Base-by-base conservation (phyloP, 2,329 filamentous ascomycete genomes). In the Neofusicoccum laricinum region DNA sequence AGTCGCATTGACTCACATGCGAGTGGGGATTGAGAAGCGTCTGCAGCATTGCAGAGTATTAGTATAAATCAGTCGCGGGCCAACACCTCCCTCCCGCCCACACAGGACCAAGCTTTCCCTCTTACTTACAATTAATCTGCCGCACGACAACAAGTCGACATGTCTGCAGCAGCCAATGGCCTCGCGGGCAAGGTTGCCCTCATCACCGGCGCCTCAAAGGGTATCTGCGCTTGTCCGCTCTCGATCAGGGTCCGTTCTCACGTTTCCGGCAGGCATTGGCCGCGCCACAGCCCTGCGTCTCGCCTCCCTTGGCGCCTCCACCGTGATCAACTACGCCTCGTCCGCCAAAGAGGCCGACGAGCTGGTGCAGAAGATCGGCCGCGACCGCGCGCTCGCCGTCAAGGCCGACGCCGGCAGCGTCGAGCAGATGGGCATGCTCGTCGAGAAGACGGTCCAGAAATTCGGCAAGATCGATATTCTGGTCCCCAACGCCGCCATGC, bases 121-220 rank as follows among this genome's bases (percentile, higher is more conserved):
- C 30, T 8, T 15, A 4, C 30, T 11, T 8, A 38, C 36, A 19
- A 14, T n/a, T 21, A n/a, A 50, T 12, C 30, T 12, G 4, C 25
- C 6, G n/a, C 15, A 6, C 30, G 19, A 55, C 21, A 17, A 36
- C 15, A n/a, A 41, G n/a, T 4, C 41, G 15, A 4, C n/a, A 59
- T 59, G 55, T 46, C 55, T n/a, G 55, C 55, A 19, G 41, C 41
- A 21, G 3, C 25, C 17, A 25, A 19, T 15, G 36, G 41, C 41
- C 74, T 82, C 6, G 87, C 91, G 73, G 90, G 90, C 69, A 93
- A 93, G 76, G 82, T 93, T 58, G 91, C 86, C 61, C 88, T 96
- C 69, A 83, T 95, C 51, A 95, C 92, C 1, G 92, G 92, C 64
- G 90, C 88, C 65, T 92, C 91, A 65, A 81, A 92, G 81, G 90